Conservation (phyloP, 2,329 filamentous ascomycete species). For the Aspergillus fructus region DNA sequence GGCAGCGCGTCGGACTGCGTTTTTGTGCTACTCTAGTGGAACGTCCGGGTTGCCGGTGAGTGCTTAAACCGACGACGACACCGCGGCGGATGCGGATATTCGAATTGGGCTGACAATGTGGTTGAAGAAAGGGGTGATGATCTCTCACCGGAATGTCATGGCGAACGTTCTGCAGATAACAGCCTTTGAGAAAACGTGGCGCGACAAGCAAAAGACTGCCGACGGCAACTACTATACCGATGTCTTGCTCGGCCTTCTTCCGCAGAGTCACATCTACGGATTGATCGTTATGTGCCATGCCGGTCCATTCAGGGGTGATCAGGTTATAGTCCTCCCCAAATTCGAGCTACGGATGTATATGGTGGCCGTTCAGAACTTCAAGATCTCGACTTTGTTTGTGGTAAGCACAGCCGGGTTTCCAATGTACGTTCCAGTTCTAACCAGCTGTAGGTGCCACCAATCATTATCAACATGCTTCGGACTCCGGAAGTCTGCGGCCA, state of each 20-base stretch:
- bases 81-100: background rate
- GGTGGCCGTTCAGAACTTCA: conserved; percentile 64
- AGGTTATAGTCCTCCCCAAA: conserved; percentile 67
- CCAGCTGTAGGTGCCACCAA: conserved; percentile 66
- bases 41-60: conserved; percentile 74
- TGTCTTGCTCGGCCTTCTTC: conserved; percentile 66
- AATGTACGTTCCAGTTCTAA: background rate
- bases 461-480: conserved; percentile 74
- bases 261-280: conserved; percentile 79
- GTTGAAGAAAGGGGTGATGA: conserved; percentile 75
- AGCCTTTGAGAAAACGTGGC: conserved; percentile 48
- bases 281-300: conserved; percentile 69
- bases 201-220: conserved; percentile 22
- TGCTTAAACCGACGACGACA: background rate
- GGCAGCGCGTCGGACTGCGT: conserved; percentile 63
- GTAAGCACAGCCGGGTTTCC: conserved; percentile 44
- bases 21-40: conserved; percentile 77
- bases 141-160: conserved; percentile 76
- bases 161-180: conserved; percentile 68
- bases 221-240: conserved; percentile 54
- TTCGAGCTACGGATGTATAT: conserved; percentile 71
- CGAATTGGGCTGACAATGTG: conserved; percentile 12
- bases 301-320: conserved; percentile 69
- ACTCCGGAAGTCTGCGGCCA: conserved; percentile 60
- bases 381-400: conserved; percentile 66